These are phyloP conservation scores for Globisporangium megalacanthum DNA, from an alignment of 352 stramenopile genomes.

Conservation along the genomic window DNA sequence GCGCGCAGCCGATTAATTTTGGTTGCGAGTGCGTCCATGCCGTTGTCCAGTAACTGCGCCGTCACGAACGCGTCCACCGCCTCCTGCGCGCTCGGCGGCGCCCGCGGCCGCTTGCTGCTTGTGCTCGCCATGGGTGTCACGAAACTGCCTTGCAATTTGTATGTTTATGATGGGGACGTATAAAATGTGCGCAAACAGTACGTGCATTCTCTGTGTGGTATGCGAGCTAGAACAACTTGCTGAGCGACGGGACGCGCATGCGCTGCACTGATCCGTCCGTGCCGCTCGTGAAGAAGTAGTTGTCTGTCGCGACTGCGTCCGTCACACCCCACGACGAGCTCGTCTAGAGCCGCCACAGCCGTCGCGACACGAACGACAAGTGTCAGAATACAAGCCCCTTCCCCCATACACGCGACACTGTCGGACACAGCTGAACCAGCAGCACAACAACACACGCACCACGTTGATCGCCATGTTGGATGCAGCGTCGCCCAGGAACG, in stretches of 20 bases:
- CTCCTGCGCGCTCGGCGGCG: constrained; percentile 33
- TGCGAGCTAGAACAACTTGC: constrained; percentile 10
- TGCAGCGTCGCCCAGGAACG: constrained; percentile 71
- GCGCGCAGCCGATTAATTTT: constrained; percentile 59
- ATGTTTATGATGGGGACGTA: neutral
- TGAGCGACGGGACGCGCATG: constrained; percentile 52
- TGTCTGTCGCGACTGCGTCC: constrained; percentile 68
- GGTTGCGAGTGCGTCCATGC: constrained; percentile 58
- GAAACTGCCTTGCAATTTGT: neutral
- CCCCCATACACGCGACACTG: neutral
- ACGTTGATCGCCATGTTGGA: constrained; percentile 86
- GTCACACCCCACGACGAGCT: constrained; percentile 82
- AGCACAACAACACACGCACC: constrained; percentile 28
- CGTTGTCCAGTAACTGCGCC: constrained; percentile 77
- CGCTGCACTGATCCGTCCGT: constrained; percentile 80
- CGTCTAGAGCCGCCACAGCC: constrained; percentile 29
- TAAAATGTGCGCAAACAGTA: neutral
- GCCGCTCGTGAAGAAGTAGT: constrained; percentile 81
- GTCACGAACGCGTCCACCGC: constrained; percentile 62
- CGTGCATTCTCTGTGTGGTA: neutral
- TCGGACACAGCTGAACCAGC: too few species aligned
- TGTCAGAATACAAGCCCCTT: neutral
- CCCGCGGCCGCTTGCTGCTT: constrained; percentile 2
- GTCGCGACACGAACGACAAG: neutral
- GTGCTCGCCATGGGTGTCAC: neutral